Evolutionary conservation across 1,284 basidiomycete species (phyloP), one percentile per base, ranked within the genome.

Genomic region (Hypsizygus ulmarius): DNA sequence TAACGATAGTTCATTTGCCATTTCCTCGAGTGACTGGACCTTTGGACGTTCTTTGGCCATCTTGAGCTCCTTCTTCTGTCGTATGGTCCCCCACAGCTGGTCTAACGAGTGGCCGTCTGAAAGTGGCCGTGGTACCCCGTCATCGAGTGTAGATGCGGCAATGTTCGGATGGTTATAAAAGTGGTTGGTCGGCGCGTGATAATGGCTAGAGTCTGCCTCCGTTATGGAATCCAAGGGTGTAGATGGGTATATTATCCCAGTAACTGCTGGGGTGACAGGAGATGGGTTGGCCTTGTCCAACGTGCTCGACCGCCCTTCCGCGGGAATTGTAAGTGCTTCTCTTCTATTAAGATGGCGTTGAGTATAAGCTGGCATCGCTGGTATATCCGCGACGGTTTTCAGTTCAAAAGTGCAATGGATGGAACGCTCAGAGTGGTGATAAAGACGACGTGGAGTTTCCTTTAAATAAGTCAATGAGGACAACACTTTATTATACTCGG

Each of bases 1-100:
- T 34, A 57, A 52, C 35, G 64, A 58, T 43, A 69, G 51, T 42
- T 67, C 61, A 43, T 64, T 59, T 36, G 57, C 61, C 11, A 67
- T 58, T 37, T 73, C 66, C 56, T 80, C 82, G 16, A 86, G 69
- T 21, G 82, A 86, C 60, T 79, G 77, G 37, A 86, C 80, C 62
- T 87, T 87, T 35, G 79, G 74, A 49, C 77, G 77, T 57, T 81
- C 74, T 53, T 78, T 78, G 37, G 78, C 81, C 71, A 86, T 80
- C 55, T 74, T 74, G 52, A 69, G 73, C 49, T 78, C 78, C 64
- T 86, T 87, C 63, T 75, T 70, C 62, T 76, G 73, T 38, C 81
- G 74, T 47, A 87, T 73, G 45, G 74, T 71, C 49, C 70, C 75
- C 83, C 83, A 86, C n/a, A 86, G 62, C 29, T 77, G 66, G 55